Conservation (phyloP, 176 grass and related monocot genomes). For the Rhynchospora pubera region DNA sequence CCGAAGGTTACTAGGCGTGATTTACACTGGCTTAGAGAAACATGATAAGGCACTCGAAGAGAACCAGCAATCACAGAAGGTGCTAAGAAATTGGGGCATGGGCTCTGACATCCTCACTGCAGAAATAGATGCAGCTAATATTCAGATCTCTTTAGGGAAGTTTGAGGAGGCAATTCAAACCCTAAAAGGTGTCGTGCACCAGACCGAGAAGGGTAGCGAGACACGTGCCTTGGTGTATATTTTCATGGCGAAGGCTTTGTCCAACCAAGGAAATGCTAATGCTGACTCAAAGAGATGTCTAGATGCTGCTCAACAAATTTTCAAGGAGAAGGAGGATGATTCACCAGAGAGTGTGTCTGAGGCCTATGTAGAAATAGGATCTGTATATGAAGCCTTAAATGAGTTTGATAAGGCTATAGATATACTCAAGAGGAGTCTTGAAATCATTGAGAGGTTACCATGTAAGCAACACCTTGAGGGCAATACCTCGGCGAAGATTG, state of each 20-base stretch:
- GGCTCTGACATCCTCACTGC: slow-evolving; percentile 51
- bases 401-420: slow-evolving; percentile 67
- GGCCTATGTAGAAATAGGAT: slow-evolving; percentile 48
- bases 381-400: slow-evolving; percentile 62
- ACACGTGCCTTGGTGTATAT: slow-evolving; percentile 67
- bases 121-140: slow-evolving; percentile 67
- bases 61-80: slow-evolving; percentile 75
- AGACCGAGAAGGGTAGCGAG: slow-evolving; percentile 53
- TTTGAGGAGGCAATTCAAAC: slow-evolving; percentile 55
- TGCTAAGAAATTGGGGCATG: slow-evolving; percentile 70
- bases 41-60: slow-evolving; percentile 64
- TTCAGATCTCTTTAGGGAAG: slow-evolving; percentile 78
- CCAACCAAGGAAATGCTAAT: slow-evolving; percentile 45
- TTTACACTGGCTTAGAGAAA: slow-evolving; percentile 85
- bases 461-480: slow-evolving; percentile 79
- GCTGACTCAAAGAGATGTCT: slow-evolving; percentile 72
- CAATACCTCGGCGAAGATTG: slow-evolving; percentile 64
- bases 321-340: slow-evolving; percentile 48
- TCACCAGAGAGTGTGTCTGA: slow-evolving; percentile 58
- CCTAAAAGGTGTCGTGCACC: slow-evolving; percentile 31
- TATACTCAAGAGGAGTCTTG: slow-evolving; percentile 69
- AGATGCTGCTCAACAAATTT: slow-evolving; percentile 48
- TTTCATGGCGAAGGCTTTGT: slow-evolving; percentile 74
- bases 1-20: slow-evolving; percentile 78
- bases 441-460: slow-evolving; percentile 80